Percentiles rank a stretch among this genome's conserved stretches.
Evolutionary conservation across 2,329 filamentous ascomycete species (phyloP).

Genomic region (Helminthosporium solani): DNA sequence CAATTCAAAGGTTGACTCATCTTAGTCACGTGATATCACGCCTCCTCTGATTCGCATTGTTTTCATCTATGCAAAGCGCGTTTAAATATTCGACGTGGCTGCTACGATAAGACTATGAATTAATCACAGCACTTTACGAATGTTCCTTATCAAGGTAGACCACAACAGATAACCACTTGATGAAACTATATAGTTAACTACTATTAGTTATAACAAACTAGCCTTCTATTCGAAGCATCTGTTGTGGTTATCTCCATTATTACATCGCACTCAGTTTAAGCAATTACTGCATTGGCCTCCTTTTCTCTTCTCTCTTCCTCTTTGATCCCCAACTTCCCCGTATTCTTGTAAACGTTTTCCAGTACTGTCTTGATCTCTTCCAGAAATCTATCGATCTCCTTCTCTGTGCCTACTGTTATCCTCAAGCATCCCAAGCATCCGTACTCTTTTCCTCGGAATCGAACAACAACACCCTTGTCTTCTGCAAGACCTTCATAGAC

Average conservation of each 20-base stretch:
- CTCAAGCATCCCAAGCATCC: slow-evolving; percentile 86
- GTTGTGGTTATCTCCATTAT: not conserved
- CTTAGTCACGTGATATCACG: too few species aligned
- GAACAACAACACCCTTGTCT: slow-evolving; percentile 82
- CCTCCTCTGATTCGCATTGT: too few species aligned
- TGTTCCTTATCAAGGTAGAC: too few species aligned
- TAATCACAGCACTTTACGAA: too few species aligned
- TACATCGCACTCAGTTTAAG: slow-evolving; percentile 27
- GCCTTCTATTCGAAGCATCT: too few species aligned
- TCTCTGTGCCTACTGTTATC: slow-evolving; percentile 88
- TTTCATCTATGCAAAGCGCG: too few species aligned
- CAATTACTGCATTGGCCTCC: slow-evolving; percentile 52
- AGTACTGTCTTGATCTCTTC: slow-evolving; percentile 61
- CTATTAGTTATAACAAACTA: too few species aligned
- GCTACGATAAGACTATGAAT: too few species aligned
- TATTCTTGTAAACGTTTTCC: slow-evolving; percentile 49
- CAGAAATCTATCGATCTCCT: slow-evolving; percentile 79
- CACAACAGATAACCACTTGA: too few species aligned
- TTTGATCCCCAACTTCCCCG: slow-evolving; percentile 27
- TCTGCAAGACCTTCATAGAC: slow-evolving; percentile 87
- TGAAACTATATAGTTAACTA: too few species aligned
- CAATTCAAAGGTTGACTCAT: too few species aligned
- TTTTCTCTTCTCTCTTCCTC: slow-evolving; percentile 51
- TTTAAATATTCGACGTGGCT: too few species aligned
- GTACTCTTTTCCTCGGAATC: slow-evolving; percentile 89